These are phyloP conservation scores for Alternaria gansuensis DNA, from an alignment of 2,329 filamentous ascomycete species.

Conservation along the genomic window DNA sequence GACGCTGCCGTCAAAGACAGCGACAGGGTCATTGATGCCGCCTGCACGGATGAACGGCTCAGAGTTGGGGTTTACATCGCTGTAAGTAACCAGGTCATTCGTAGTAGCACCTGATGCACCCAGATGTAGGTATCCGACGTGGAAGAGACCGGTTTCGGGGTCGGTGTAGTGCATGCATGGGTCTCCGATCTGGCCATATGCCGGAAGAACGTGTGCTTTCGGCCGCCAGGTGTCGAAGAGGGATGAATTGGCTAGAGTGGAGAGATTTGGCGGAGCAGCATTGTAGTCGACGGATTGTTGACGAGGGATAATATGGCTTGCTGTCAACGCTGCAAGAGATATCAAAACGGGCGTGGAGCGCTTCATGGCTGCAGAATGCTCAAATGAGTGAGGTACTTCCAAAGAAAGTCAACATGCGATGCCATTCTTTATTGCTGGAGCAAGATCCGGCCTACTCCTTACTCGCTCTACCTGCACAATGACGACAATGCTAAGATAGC, in stretches of 20 bases:
- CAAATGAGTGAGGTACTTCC: not conserved
- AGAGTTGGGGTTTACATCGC: constrained; percentile 47
- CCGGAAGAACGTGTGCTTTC: constrained; percentile 55
- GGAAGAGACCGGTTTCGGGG: constrained; percentile 56
- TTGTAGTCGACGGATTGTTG: constrained; percentile 26
- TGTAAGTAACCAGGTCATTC: constrained; percentile 56
- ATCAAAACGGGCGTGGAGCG: constrained; percentile 8
- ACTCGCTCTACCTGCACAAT: constrained; percentile 2
- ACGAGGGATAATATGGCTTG: constrained; percentile 20
- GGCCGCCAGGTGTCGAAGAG: constrained; percentile 44
- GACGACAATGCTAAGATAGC: constrained; percentile 15
- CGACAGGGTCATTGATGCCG: constrained; percentile 56
- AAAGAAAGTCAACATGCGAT: not conserved
- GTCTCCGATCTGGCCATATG: constrained; percentile 55
- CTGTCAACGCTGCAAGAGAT: constrained; percentile 9
- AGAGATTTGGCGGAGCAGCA: constrained; percentile 32
- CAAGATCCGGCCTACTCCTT: not conserved
- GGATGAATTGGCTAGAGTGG: constrained; percentile 28
- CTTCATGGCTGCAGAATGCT: constrained; percentile 11
- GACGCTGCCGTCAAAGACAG: constrained; percentile 59
- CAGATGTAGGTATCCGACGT: constrained; percentile 57
- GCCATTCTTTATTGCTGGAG: constrained; percentile 11
- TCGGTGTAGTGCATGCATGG: constrained; percentile 60
- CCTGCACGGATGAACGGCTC: constrained; percentile 47
- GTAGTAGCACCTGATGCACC: constrained; percentile 48